These are phyloP conservation scores for Aspergillus sp. DNA, from an alignment of 2,329 filamentous ascomycete species.

Conservation along the genomic window DNA sequence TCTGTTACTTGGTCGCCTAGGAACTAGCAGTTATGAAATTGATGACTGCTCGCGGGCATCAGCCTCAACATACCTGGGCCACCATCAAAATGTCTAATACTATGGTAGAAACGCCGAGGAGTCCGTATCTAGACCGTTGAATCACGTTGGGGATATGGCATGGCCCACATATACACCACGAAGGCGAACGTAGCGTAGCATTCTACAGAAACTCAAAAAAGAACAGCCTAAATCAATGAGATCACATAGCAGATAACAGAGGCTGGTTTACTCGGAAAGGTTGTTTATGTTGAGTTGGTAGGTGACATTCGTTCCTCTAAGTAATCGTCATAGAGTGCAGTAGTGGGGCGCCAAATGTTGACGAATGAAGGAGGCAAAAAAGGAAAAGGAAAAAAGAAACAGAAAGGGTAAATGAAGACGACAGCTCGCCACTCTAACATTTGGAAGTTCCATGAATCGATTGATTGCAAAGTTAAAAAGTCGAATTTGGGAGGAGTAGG, in stretches of 20 bases:
- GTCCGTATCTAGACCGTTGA: neutral
- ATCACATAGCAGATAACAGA: neutral
- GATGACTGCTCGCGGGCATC: no score
- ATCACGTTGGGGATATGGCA: neutral
- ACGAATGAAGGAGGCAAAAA: neutral
- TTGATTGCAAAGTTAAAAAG: neutral
- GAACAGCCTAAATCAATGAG: neutral
- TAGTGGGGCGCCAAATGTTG: neutral
- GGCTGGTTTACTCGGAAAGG: neutral
- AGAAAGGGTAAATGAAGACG: neutral
- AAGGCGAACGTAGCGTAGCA: neutral
- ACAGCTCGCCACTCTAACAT: neutral
- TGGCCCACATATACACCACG: neutral
- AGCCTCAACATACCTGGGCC: neutral
- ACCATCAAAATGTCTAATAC: neutral
- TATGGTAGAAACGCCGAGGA: neutral
- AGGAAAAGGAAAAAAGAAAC: neutral
- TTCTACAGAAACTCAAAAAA: neutral
- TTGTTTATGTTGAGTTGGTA: neutral
- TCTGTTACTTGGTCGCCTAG: neutral
- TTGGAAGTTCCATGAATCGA: neutral
- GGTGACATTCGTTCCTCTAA: neutral
- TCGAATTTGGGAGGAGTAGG: neutral
- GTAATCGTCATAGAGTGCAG: constrained; percentile 8
- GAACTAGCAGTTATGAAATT: neutral